Evolutionary conservation across 129 eudicot species (phyloP).

Genomic region (Flaveria ramosissima): DNA sequence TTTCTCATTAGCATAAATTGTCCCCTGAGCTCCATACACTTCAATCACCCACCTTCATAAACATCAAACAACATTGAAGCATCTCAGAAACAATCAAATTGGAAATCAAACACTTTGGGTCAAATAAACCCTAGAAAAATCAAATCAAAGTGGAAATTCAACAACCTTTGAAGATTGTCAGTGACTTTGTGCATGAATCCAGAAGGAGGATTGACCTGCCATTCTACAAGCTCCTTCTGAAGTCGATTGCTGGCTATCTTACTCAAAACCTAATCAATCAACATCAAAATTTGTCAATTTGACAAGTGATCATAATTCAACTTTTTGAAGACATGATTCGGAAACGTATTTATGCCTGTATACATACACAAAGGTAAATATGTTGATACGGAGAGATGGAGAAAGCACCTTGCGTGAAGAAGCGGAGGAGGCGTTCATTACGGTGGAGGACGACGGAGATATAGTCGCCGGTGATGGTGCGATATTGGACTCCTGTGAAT

Average conservation of each 20-base stretch:
- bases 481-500: neutral
- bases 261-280: conserved; percentile 62
- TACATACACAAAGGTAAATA: no score
- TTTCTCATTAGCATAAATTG: conserved; percentile 73
- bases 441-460: conserved; percentile 11
- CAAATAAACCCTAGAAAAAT: conserved; percentile 13
- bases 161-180: conserved; percentile 91
- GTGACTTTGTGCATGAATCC: conserved; percentile 83
- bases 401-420: conserved; percentile 75
- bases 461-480: conserved; percentile 18
- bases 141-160: conserved; percentile 1
- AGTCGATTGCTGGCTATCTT: conserved; percentile 91
- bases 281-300: conserved; percentile 1
- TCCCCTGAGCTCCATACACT: conserved; percentile 86
- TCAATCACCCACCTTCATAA: conserved; percentile 84
- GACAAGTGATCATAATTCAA: neutral
- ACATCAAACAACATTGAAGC: neutral
- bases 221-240: conserved; percentile 96
- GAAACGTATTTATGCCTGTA: neutral
- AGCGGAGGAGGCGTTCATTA: conserved; percentile 76
- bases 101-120: neutral
- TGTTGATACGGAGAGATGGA: neutral
- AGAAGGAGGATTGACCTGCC: conserved; percentile 92
- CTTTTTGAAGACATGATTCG: neutral
- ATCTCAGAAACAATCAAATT: neutral